Percentiles rank a stretch among this genome's conserved stretches.
Conservation (phyloP, 2,329 filamentous ascomycete species). For the Cercospora janseana region DNA sequence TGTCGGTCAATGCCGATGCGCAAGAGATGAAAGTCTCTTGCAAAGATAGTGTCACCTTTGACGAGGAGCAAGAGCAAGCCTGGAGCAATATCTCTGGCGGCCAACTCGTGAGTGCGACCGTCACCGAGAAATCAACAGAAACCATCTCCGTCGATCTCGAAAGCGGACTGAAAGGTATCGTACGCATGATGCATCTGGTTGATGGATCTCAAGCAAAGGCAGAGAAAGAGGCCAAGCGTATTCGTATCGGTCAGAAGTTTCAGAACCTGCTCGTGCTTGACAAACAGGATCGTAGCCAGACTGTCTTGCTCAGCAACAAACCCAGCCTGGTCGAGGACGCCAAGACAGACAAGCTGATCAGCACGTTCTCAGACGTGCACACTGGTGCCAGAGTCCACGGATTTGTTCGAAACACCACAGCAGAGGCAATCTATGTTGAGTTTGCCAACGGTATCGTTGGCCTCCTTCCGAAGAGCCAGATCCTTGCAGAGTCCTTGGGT, state of each 20-base stretch:
- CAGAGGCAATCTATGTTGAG: conserved; percentile 81
- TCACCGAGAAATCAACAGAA: conserved; percentile 47
- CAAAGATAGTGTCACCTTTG: conserved; percentile 80
- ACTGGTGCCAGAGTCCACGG: conserved; percentile 69
- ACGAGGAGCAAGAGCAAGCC: conserved; percentile 69
- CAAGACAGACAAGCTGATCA: conserved; percentile 69
- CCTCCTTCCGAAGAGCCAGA: conserved; percentile 73
- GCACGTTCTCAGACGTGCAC: conserved; percentile 67
- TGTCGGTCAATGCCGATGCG: conserved; percentile 71
- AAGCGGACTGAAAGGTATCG: conserved; percentile 70
- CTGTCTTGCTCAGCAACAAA: conserved; percentile 78
- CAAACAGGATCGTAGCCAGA: conserved; percentile 73
- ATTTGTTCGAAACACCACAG: conserved; percentile 81
- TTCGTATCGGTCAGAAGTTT: conserved; percentile 79
- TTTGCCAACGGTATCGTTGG: conserved; percentile 77
- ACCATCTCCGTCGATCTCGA: conserved; percentile 66
- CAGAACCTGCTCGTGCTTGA: conserved; percentile 81
- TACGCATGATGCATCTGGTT: conserved; percentile 75
- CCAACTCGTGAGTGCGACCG: conserved; percentile 71
- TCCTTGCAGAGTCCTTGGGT: conserved; percentile 66
- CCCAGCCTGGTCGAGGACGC: conserved; percentile 74
- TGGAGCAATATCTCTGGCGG: conserved; percentile 73
- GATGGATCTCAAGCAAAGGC: conserved; percentile 82
- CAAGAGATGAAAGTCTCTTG: conserved; percentile 82
- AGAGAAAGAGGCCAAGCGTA: conserved; percentile 71